These are phyloP conservation scores for Yarrowia sp. DNA, from an alignment of 805 yeast genomes.

Conservation along the genomic window DNA sequence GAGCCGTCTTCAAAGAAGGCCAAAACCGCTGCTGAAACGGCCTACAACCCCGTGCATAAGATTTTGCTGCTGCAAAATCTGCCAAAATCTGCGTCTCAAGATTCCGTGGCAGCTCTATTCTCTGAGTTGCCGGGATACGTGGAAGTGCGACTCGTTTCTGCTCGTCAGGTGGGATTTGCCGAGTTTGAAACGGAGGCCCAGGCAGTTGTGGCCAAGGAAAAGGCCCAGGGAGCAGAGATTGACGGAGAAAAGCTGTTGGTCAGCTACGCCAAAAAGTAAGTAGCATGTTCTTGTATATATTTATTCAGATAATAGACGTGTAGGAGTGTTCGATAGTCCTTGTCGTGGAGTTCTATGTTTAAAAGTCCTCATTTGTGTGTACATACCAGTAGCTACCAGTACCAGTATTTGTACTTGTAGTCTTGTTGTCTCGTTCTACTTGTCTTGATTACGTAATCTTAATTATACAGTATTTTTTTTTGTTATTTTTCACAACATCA, in stretches of 20 bases:
- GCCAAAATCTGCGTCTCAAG: slow-evolving; percentile 55
- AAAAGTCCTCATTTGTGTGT: no score
- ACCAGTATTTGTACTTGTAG: no score
- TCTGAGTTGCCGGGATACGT: slow-evolving; percentile 63
- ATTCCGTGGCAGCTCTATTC: slow-evolving; percentile 58
- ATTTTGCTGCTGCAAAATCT: slow-evolving; percentile 71
- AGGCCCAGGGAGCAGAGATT: slow-evolving; percentile 45
- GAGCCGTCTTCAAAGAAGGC: slow-evolving; percentile 8
- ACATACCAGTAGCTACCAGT: no score
- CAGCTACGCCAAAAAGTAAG: slow-evolving; percentile 50
- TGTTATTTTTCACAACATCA: no score
- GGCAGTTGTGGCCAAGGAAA: slow-evolving; percentile 56
- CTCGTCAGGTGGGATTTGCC: slow-evolving; percentile 76
- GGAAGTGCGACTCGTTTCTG: slow-evolving; percentile 69
- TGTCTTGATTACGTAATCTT: no score
- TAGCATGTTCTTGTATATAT: slow-evolving; percentile 1
- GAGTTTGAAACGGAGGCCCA: slow-evolving; percentile 68
- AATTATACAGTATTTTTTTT: no score
- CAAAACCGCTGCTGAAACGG: slow-evolving; percentile 39
- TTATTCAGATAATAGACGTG: neutral
- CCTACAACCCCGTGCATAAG: slow-evolving; percentile 68
- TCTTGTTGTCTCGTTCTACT: no score
- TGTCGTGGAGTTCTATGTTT: no score
- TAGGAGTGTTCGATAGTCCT: no score
- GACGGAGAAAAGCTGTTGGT: slow-evolving; percentile 46